phyloP scores from a whole-genome alignment of 495 filamentous ascomycete species.

The Beverwykella pulmonaria region DNA sequence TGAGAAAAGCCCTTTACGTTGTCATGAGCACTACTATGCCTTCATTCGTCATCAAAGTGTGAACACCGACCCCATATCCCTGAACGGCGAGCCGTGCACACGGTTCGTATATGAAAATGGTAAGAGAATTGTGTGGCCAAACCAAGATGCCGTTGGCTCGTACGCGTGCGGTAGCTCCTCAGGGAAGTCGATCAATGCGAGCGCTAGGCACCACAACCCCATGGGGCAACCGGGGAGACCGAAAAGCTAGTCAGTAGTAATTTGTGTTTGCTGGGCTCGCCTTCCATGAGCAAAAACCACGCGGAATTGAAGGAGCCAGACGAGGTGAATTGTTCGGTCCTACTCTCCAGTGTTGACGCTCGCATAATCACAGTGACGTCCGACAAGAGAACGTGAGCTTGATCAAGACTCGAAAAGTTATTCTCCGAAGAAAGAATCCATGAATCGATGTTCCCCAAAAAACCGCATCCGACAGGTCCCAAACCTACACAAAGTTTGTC shows the following conservation, averaged over 20 bases:
- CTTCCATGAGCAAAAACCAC: neutral
- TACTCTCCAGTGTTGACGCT: neutral
- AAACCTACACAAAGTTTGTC: neutral
- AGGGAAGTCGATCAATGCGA: constrained; percentile 4
- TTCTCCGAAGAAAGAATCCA: neutral
- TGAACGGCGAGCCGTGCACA: neutral
- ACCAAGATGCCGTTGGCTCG: neutral
- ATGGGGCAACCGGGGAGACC: neutral
- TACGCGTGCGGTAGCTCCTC: neutral
- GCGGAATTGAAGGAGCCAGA: neutral
- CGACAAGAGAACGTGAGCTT: neutral
- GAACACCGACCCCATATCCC: neutral
- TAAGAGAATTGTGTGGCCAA: neutral
- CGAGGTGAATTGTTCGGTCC: neutral
- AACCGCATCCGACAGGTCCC: neutral
- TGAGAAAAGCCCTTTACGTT: neutral
- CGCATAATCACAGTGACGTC: neutral
- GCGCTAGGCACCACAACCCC: neutral
- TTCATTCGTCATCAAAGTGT: neutral
- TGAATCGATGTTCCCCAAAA: neutral
- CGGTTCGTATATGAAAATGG: neutral
- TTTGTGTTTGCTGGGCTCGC: neutral
- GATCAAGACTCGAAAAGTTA: neutral
- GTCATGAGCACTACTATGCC: neutral
- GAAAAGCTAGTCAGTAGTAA: constrained; percentile 1